Conservation (phyloP, 768 basidiomycete species). For the Tricholoma bakamatsutake region DNA sequence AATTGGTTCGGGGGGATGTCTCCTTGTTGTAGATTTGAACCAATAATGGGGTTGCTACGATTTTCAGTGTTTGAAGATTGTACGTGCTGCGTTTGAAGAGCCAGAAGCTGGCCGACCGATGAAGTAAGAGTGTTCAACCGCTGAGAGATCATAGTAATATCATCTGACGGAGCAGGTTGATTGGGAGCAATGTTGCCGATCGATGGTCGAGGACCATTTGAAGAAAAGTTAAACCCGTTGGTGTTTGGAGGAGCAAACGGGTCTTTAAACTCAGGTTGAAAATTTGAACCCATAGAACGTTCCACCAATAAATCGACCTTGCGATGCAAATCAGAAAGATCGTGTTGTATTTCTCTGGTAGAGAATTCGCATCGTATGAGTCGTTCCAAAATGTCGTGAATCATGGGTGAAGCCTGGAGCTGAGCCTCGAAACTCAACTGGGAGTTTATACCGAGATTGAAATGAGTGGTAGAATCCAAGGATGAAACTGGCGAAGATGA, state of each 20-base stretch:
- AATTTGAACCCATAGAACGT: slow-evolving; percentile 41
- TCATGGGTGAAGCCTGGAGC: slow-evolving; percentile 67
- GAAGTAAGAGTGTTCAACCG: slow-evolving; percentile 74
- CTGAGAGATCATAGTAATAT: slow-evolving; percentile 71
- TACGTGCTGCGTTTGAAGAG: slow-evolving; percentile 70
- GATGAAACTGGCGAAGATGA: slow-evolving; percentile 79
- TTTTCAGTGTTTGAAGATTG: slow-evolving; percentile 38
- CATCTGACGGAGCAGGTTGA: slow-evolving; percentile 60
- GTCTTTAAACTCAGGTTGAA: slow-evolving; percentile 76
- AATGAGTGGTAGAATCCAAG: slow-evolving; percentile 66
- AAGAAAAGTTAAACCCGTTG: slow-evolving; percentile 28
- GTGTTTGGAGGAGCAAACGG: slow-evolving; percentile 55
- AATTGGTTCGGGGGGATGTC: slow-evolving; percentile 44
- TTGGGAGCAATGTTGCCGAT: slow-evolving; percentile 68
- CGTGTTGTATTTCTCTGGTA: slow-evolving; percentile 66
- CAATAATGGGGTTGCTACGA: slow-evolving; percentile 36
- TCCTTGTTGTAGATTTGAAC: slow-evolving; percentile 34
- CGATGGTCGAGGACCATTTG: slow-evolving; percentile 53
- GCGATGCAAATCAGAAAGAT: slow-evolving; percentile 66
- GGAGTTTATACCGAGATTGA: slow-evolving; percentile 42
- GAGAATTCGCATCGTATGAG: slow-evolving; percentile 65
- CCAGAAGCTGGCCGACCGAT: slow-evolving; percentile 81
- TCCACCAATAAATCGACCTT: slow-evolving; percentile 77
- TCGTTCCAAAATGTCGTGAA: slow-evolving; percentile 73
- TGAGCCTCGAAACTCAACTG: slow-evolving; percentile 59